phyloP scores from a whole-genome alignment of 2,329 filamentous ascomycete species.

The Curvularia lunata region DNA sequence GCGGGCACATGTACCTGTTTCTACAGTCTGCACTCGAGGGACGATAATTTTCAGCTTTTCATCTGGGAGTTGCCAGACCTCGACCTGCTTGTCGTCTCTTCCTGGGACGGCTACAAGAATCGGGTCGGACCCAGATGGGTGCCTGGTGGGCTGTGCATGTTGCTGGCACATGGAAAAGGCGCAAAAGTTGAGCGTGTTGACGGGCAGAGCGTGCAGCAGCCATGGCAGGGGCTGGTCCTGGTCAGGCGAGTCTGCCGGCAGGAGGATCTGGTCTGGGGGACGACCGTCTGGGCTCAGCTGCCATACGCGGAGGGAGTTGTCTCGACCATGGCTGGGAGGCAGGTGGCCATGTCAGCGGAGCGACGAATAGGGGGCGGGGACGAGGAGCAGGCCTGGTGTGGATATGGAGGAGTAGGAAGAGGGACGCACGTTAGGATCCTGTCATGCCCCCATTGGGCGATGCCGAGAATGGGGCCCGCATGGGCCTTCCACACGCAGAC shows the following conservation, averaged over 20 bases:
- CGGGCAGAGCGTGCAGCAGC: slow-evolving; percentile 81
- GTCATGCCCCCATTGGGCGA: slow-evolving; percentile 73
- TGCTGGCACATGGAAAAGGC: slow-evolving; percentile 69
- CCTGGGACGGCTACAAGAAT: slow-evolving; percentile 77
- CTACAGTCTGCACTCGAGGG: slow-evolving; percentile 49
- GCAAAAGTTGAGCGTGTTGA: slow-evolving; percentile 97
- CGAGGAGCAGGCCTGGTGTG: background rate
- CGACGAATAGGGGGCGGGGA: background rate
- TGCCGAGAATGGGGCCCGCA: slow-evolving; percentile 74
- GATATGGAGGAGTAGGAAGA: background rate
- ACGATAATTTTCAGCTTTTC: slow-evolving; percentile 71
- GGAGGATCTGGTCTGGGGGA: slow-evolving; percentile 63
- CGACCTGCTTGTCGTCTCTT: slow-evolving; percentile 64
- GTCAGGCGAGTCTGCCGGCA: slow-evolving; percentile 71
- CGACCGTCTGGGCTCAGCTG: slow-evolving; percentile 58
- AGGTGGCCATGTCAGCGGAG: slow-evolving; percentile 3
- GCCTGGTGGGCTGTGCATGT: background rate
- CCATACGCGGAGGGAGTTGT: slow-evolving; percentile 88
- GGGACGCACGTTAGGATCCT: slow-evolving; percentile 79
- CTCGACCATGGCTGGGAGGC: slow-evolving; percentile 78
- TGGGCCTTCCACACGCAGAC: slow-evolving; percentile 88
- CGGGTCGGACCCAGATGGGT: slow-evolving; percentile 21
- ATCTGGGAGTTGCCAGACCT: slow-evolving; percentile 82
- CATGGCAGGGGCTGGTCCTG: slow-evolving; percentile 70
- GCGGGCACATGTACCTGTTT: slow-evolving; percentile 50